Evolutionary conservation across 108 stramenopile species (phyloP).

Genomic region (Skeletonema marinoi): DNA sequence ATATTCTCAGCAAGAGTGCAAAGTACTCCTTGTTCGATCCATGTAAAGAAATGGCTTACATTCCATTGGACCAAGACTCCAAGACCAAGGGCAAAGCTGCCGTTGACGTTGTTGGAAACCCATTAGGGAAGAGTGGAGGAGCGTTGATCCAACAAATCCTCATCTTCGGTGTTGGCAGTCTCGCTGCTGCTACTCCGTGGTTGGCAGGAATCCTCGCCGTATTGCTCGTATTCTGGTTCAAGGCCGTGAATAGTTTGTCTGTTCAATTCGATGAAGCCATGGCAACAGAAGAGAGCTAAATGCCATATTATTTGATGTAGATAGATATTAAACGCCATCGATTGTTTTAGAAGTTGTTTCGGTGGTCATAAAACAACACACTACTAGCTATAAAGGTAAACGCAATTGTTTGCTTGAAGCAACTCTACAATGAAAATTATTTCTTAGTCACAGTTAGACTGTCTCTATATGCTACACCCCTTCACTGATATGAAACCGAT

Average conservation of each 20-base stretch:
- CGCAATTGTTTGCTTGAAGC: neutral
- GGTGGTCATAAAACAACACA: neutral
- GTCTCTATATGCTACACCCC: neutral
- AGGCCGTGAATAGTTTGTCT: conserved; percentile 75
- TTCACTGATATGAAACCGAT: neutral
- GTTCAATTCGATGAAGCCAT: conserved; percentile 84
- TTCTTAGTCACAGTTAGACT: neutral
- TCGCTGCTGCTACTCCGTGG: conserved; percentile 88
- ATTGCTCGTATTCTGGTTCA: conserved; percentile 79
- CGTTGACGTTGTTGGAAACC: conserved; percentile 97
- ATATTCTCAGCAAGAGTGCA: conserved; percentile 92
- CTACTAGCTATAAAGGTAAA: neutral
- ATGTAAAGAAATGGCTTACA: conserved; percentile 99
- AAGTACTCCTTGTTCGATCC: conserved; percentile 98
- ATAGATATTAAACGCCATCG: neutral
- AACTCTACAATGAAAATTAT: neutral
- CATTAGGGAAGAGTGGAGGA: conserved; percentile 96
- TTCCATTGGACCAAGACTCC: conserved; percentile 95
- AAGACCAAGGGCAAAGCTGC: conserved; percentile 99
- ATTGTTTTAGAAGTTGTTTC: neutral
- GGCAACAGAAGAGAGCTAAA: conserved; percentile 42
- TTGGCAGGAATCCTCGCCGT: conserved; percentile 78
- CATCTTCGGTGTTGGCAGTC: conserved; percentile 90
- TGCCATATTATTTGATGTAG: neutral
- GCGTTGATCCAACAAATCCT: conserved; percentile 94